Percentiles rank a stretch among this genome's conserved stretches.
Evolutionary conservation across 371 early-diverging fungal genomes (phyloP).

Genomic region (Haplosporangium sp.): DNA sequence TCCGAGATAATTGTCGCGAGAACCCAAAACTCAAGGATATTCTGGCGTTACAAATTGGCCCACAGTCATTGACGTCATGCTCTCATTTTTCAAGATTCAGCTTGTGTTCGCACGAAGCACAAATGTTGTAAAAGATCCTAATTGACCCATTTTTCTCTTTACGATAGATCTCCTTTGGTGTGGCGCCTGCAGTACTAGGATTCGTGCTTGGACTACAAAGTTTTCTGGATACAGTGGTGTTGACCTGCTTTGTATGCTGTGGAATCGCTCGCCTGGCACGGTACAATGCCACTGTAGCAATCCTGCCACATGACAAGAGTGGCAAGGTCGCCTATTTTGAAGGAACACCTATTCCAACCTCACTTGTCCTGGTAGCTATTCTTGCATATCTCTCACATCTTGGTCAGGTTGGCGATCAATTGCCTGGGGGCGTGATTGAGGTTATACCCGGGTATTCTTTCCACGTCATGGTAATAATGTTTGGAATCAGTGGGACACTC

Average conservation of each 20-base stretch:
- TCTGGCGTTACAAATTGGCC: not conserved
- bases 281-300: slow-evolving; percentile 90
- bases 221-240: slow-evolving; percentile 77
- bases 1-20: too few relatives aligned
- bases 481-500: slow-evolving; percentile 80
- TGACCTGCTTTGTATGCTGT: slow-evolving; percentile 90
- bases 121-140: too few relatives aligned
- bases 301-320: slow-evolving; percentile 76
- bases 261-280: slow-evolving; percentile 91
- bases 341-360: slow-evolving; percentile 92
- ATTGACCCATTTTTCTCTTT: not conserved
- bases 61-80: slow-evolving; percentile 21
- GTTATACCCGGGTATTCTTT: slow-evolving; percentile 63
- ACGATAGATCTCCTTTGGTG: slow-evolving; percentile 81
- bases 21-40: too few relatives aligned
- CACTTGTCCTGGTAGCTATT: slow-evolving; percentile 74
- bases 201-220: slow-evolving; percentile 91
- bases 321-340: slow-evolving; percentile 90
- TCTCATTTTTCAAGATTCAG: slow-evolving; percentile 3
- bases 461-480: slow-evolving; percentile 84
- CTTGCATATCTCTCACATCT: slow-evolving; percentile 75
- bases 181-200: slow-evolving; percentile 89
- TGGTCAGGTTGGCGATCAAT: slow-evolving; percentile 66
- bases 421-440: slow-evolving; percentile 62
- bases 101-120: not conserved